These are phyloP conservation scores for Tylopilus vinaceipallidus DNA, from an alignment of 768 basidiomycete species.

Conservation along the genomic window DNA sequence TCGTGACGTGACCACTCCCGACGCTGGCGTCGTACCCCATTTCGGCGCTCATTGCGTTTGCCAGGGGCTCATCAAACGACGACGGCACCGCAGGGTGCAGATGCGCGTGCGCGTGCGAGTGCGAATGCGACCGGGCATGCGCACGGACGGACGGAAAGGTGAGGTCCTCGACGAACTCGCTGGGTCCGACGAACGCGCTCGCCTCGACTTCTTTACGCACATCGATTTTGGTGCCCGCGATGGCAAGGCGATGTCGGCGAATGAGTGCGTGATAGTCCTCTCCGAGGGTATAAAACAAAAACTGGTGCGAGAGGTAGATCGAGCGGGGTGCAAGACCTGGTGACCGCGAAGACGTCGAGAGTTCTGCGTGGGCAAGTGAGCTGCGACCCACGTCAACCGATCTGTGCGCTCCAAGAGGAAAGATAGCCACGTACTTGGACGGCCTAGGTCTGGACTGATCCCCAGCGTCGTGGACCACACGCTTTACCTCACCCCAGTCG, in stretches of 20 bases:
- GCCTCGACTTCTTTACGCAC: constrained; percentile 74
- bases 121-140: constrained; percentile 8
- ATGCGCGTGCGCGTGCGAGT: background rate
- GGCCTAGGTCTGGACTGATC: constrained; percentile 4
- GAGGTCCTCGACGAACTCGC: constrained; percentile 22
- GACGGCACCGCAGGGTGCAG: constrained; percentile 40
- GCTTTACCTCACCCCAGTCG: constrained; percentile 55
- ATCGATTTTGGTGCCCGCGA: constrained; percentile 57
- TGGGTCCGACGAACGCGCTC: constrained; percentile 43
- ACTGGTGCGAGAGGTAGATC: constrained; percentile 83
- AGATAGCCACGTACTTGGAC: constrained; percentile 15
- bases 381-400: constrained; percentile 1
- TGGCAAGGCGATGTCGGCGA: constrained; percentile 58
- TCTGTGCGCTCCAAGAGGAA: background rate
- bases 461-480: constrained; percentile 9
- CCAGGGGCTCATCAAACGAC: constrained; percentile 69
- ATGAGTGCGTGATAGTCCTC: constrained; percentile 82
- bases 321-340: constrained; percentile 63
- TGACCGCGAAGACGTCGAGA: constrained; percentile 67
- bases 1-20: constrained; percentile 34
- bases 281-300: constrained; percentile 73
- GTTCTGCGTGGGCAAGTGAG: constrained; percentile 77
- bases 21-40: constrained; percentile 47
- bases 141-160: constrained; percentile 5
- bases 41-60: constrained; percentile 65